Base-by-base conservation (phyloP, 139 green algal genomes). In the Auxenochlorella protothecoides region DNA sequence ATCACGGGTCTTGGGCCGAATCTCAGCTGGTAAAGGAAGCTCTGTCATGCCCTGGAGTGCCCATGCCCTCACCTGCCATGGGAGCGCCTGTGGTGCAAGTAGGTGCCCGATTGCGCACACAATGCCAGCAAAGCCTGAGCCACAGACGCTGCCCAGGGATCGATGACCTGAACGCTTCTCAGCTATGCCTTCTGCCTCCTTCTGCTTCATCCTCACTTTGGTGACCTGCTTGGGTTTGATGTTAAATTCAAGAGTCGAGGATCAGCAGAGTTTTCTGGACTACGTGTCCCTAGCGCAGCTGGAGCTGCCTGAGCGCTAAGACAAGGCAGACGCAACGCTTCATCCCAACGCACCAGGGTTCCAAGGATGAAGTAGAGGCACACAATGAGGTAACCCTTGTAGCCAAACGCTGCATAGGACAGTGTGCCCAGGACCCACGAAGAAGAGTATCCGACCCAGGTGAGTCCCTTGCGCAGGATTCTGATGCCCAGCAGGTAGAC, bases 321-420 rank as follows among this genome's bases (percentile, higher is more conserved):
- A 44, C 27, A 44, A 44, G 27, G 27, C 27, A 44, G 0, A 44
- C 27, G 27, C 27, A 44, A 44, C 27, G 27, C 27, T 44, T 44
- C 27, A 44, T 44, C 27, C 27, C 27, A 44, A 61, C 59, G 3
- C 51, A 92, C 89, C 76, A 85, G 63, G 2, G 89, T 91, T 6
- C 91, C 91, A 10, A 94, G 67, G n/a, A 96, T 79, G 76, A 98
- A 98, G 86, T 98, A 98, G 0, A 93, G 64, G 81, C 91, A 97
- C 5, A 98, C 88, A 0, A 98, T 80, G 6, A 72, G 5, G 75
- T 95, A 97, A 2, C 87, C 91, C 0, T 83, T 78, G 0, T 63
- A 12, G 2, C 92, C 92, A 81, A 98, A 98, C 3, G 93, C 93
- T 5, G 84, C 72, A 70, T 83, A 96, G 0, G 87, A 70, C 4